These are phyloP conservation scores for Odonthalia washingtoniensis DNA, from an alignment of 31 red algal species.

Conservation along the genomic window DNA sequence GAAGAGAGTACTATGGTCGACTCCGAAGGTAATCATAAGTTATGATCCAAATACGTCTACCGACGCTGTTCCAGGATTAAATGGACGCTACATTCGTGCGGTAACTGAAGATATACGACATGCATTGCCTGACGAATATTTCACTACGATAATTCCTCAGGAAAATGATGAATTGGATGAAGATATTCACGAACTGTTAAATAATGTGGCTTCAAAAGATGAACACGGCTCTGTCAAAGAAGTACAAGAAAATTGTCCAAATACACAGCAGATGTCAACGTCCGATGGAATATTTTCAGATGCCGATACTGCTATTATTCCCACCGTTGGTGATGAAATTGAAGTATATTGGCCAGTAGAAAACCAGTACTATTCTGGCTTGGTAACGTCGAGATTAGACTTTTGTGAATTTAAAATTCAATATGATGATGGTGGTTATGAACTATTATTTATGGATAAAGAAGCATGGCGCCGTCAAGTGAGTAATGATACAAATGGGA, in stretches of 20 bases:
- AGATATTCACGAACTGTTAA: neutral
- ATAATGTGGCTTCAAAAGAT: neutral
- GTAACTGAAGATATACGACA: constrained; percentile 11
- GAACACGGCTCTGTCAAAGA: neutral
- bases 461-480: neutral
- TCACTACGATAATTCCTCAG: constrained; percentile 1
- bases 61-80: neutral
- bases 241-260: neutral
- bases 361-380: neutral
- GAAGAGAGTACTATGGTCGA: constrained; percentile 4
- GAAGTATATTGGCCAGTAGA: constrained; percentile 5
- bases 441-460: neutral
- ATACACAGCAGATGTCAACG: too few relatives aligned
- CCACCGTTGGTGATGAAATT: neutral
- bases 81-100: constrained; percentile 4
- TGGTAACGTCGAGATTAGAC: neutral
- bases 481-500: too few relatives aligned
- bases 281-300: neutral
- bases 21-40: neutral
- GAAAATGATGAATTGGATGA: constrained; percentile 26
- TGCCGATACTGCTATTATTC: neutral
- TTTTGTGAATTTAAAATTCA: neutral
- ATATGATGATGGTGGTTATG: neutral
- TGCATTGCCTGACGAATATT: neutral
- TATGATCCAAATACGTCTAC: constrained; percentile 19